Conservation (phyloP, 441 rosid species). For the Gossypium lobatum region DNA sequence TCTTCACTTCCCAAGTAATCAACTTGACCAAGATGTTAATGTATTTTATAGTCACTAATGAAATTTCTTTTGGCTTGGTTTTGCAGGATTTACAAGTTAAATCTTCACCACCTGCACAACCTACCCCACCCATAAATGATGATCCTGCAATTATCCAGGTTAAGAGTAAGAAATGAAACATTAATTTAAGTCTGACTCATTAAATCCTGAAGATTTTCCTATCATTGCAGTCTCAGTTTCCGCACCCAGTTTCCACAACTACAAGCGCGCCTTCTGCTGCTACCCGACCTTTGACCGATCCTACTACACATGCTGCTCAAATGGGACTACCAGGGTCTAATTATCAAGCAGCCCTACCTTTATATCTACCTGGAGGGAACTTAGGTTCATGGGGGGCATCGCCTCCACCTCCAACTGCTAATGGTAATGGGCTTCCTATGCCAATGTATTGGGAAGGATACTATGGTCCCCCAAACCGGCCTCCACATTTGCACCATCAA, state of each 20-base stretch:
- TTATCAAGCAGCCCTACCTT: constrained; percentile 65
- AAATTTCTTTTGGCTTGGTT: background rate
- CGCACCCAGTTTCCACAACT: constrained; percentile 50
- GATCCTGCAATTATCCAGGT: constrained; percentile 98
- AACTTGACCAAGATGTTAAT: background rate
- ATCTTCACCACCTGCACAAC: constrained; percentile 79
- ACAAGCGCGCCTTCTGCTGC: constrained; percentile 50
- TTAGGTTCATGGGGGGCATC: constrained; percentile 75
- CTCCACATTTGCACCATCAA: constrained; percentile 77
- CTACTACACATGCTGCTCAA: constrained; percentile 47
- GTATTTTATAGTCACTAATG: background rate
- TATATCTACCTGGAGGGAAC: constrained; percentile 83
- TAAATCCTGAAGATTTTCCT: constrained; percentile 12
- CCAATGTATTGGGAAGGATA: constrained; percentile 88
- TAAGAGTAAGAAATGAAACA: background rate
- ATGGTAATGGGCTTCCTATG: constrained; percentile 59
- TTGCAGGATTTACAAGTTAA: constrained; percentile 91
- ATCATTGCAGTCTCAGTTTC: constrained; percentile 80
- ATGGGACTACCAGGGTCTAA: constrained; percentile 58
- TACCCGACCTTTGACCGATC: constrained; percentile 48
- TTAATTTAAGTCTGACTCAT: constrained; percentile 8
- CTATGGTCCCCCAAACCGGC: constrained; percentile 68
- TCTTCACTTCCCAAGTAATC: background rate
- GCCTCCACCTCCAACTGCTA: constrained; percentile 55
- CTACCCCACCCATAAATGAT: constrained; percentile 57